Base-by-base conservation (phyloP, 257 asterid species). In the Scutellaria minor region DNA sequence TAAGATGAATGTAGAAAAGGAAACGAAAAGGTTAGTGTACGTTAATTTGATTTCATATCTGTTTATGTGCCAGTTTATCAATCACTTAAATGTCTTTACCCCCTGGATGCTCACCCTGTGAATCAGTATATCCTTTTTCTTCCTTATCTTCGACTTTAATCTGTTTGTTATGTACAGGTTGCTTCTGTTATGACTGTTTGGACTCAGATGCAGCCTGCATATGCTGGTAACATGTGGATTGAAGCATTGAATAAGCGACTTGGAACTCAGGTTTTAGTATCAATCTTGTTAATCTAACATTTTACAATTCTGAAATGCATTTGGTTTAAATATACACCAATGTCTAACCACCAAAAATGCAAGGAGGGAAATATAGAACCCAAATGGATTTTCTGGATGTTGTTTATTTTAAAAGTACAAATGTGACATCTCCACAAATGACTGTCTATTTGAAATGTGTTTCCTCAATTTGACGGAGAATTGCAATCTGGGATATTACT, bases 211-310 rank as follows among this genome's bases (percentile, higher is more conserved):
- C 80, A 85, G 81, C 97, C 99, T 58, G 87, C 85, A 50, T 91
- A 91, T 78, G 97, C 96, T 58, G 89, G 85, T 74, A 91, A 88
- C 80, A 64, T 94, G 89, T 94, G 97, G 98, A 89, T 64, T 65
- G 98, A 94, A 91, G 98, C 98, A 42, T 72, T 94, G 86, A 94
- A 94, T 82, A 91, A 86, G 77, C 86, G 97, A 61, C 96, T 94
- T 35, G 95, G 96, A 78, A 94, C 96, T 79, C 71, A 88, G 98
- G 98, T 94, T 66, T 71, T 71, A 48, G 77, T 66, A 39, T 51
- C 70, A 59, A 37, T 54, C 35, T 46, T 62, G 44, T 74, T 31
- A 1, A 56, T 64, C 73, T 50, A 55, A 62, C 54, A 61, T 51
- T 68, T 67, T n/a, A 12, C 18, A 9, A 18, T 27, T 68, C 31